Evolutionary conservation across 371 early-diverging fungal species (phyloP).

Genomic region (Phascolomyces articulosus): DNA sequence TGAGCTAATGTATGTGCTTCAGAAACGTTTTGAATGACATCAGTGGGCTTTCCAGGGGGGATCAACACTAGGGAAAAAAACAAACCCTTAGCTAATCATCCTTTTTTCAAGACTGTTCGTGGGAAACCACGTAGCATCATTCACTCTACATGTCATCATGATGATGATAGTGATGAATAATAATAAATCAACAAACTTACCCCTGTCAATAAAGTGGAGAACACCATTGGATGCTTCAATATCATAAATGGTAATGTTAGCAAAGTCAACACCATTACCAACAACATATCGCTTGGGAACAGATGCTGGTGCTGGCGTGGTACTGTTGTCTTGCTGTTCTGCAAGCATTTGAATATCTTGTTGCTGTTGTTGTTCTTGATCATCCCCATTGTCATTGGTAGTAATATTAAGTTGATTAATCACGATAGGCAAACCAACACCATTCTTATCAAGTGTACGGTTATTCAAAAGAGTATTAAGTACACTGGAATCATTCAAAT

Average conservation of each 20-base stretch:
- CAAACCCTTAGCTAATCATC: too few species aligned
- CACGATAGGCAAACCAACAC: constrained; percentile 30
- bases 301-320: not conserved
- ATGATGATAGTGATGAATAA: too few species aligned
- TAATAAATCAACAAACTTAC: too few species aligned
- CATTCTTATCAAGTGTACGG: constrained; percentile 20
- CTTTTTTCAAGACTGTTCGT: too few species aligned
- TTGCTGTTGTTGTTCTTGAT: constrained; percentile 7
- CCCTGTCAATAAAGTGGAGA: constrained; percentile 36
- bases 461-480: constrained; percentile 29
- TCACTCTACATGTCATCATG: too few species aligned
- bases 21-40: constrained; percentile 20
- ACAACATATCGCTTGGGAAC: constrained; percentile 9
- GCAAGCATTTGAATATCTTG: not conserved
- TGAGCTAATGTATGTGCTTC: constrained; percentile 18
- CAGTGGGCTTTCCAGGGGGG: constrained; percentile 31
- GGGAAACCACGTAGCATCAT: too few species aligned
- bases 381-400: not conserved
- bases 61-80: constrained; percentile 24
- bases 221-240: constrained; percentile 41
- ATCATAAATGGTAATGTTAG: constrained; percentile 26
- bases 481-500: constrained; percentile 20
- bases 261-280: constrained; percentile 31
- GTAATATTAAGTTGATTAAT: constrained; percentile 16
- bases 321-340: not conserved